Evolutionary conservation across 805 yeast genomes (phyloP), one percentile per base, ranked within the genome.

Genomic region (Nakazawaea siamensis): DNA sequence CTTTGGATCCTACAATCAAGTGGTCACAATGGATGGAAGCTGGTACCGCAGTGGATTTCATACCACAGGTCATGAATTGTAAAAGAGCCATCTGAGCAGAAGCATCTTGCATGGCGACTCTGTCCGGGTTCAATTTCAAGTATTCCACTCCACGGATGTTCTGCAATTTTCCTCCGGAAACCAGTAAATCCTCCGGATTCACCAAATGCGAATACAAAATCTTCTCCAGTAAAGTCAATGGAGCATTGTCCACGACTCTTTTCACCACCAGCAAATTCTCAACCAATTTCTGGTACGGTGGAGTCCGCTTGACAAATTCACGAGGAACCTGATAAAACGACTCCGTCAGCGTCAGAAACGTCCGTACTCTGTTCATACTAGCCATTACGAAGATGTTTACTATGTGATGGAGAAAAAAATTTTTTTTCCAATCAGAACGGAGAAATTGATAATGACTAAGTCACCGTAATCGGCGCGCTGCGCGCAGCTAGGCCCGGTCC

Each of bases 81-180:
- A 88, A 69, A 49, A 88, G 74, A 38, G 97, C 96, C 97, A 88
- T 88, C 70, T 88, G 97, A 39, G 97, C 97, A 40, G 96, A 86
- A 39, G 97, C 97, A 70, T 88, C 97, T 70, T 88, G 97, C 82
- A 95, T 87, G 33, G 97, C 97, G 43, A 90, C 97, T 62, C 97
- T 78, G 62, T 88, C 97, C 37, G 97, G 97, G 66, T 94, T 80
- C 58, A 90, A 73, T 66, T 90, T 90, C 62, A 88, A 73, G 67
- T 90, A 90, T 33, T 92, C 80, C 39, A 76, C 73, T 57, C 97
- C 97, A 60, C 97, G 80, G 53, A 71, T 69, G 27, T 51, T 50
- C 30, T 40, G 46, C 14, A 49, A 41, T 14, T 49, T 46, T 13
- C 62, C 65, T 16, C 32, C 27, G n/a, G 52, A 73, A 49, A 82